A percentile compares a stretch with the other conserved stretches of the same genome.
Evolutionary conservation across 192 early-diverging fungal genomes (phyloP).

Genomic region (Coemansia sp.): DNA sequence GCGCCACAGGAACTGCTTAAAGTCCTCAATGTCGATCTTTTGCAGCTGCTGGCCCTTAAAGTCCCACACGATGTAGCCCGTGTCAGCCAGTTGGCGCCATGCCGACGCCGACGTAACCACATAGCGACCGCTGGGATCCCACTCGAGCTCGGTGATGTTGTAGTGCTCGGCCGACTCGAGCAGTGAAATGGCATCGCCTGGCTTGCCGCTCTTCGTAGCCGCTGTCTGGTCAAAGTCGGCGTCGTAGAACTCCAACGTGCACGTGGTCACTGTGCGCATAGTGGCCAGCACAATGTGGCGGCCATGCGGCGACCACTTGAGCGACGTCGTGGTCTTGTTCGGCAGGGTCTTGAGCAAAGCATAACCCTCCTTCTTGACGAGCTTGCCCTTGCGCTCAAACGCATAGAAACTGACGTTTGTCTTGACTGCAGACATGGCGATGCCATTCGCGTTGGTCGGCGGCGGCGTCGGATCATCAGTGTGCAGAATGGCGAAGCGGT

Average conservation of each 20-base stretch:
- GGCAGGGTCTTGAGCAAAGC: slow-evolving; percentile 81
- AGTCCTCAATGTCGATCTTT: slow-evolving; percentile 70
- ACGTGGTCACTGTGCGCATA: slow-evolving; percentile 65
- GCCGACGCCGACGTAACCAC: slow-evolving; percentile 80
- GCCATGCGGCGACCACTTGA: slow-evolving; percentile 96
- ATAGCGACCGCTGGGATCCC: slow-evolving; percentile 98
- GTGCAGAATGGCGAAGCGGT: slow-evolving; percentile 85
- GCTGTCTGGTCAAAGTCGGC: slow-evolving; percentile 69
- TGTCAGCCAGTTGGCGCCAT: slow-evolving; percentile 85
- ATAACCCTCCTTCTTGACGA: slow-evolving; percentile 62
- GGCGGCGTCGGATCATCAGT: slow-evolving; percentile 66
- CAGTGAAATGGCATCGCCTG: slow-evolving; percentile 62
- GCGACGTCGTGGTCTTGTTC: slow-evolving; percentile 74
- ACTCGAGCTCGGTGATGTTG: slow-evolving; percentile 92
- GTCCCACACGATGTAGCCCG: slow-evolving; percentile 90
- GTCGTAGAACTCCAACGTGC: slow-evolving; percentile 94
- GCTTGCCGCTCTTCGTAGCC: slow-evolving; percentile 51
- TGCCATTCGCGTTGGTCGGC: slow-evolving; percentile 52
- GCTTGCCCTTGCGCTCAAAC: slow-evolving; percentile 71
- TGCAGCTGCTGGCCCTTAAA: slow-evolving; percentile 80
- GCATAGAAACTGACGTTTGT: slow-evolving; percentile 81
- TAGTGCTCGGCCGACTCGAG: slow-evolving; percentile 86
- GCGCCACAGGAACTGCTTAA: slow-evolving; percentile 96
- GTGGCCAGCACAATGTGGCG: slow-evolving; percentile 87
- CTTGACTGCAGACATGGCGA: slow-evolving; percentile 55